A percentile compares a stretch with the other conserved stretches of the same genome.
Evolutionary conservation across 805 yeast species (phyloP).

Genomic region (Nakazawaea populi): DNA sequence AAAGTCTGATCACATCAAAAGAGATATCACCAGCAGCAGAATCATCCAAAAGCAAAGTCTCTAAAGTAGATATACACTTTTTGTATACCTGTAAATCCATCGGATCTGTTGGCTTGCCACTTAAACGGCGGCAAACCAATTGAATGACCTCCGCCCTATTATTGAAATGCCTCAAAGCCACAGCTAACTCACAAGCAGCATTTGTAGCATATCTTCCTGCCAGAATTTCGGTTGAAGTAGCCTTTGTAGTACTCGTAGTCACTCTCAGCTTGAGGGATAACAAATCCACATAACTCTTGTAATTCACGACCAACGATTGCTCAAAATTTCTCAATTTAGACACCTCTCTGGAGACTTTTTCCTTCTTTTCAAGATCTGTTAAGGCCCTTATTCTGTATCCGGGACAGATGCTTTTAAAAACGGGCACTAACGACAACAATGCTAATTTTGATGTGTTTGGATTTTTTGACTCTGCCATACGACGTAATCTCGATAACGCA

Average conservation of each 20-base stretch:
- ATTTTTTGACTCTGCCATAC: conserved; percentile 64
- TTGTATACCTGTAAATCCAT: conserved; percentile 44
- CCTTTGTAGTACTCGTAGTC: conserved; percentile 24
- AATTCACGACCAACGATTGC: conserved; percentile 65
- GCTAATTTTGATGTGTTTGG: conserved; percentile 65
- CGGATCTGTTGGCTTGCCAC: conserved; percentile 47
- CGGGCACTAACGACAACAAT: conserved; percentile 73
- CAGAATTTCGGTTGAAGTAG: conserved; percentile 26
- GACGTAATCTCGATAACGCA: conserved; percentile 58
- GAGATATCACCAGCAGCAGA: conserved; percentile 74
- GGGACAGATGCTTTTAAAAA: conserved; percentile 82
- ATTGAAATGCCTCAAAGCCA: conserved; percentile 72
- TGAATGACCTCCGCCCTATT: conserved; percentile 69
- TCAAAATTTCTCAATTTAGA: conserved; percentile 75
- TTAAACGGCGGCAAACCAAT: conserved; percentile 61
- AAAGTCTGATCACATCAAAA: conserved; percentile 60
- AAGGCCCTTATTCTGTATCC: conserved; percentile 82
- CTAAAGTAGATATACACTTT: conserved; percentile 59
- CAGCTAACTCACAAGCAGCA: conserved; percentile 74
- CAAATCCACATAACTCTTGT: conserved; percentile 58
- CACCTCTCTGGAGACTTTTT: conserved; percentile 79
- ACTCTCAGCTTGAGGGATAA: conserved; percentile 33
- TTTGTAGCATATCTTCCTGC: conserved; percentile 57
- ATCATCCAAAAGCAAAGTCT: conserved; percentile 70
- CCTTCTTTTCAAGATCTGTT: conserved; percentile 73